Evolutionary conservation across 257 asterid species (phyloP), one percentile per base, ranked within the genome.

Genomic region (Forsythia suspensa): DNA sequence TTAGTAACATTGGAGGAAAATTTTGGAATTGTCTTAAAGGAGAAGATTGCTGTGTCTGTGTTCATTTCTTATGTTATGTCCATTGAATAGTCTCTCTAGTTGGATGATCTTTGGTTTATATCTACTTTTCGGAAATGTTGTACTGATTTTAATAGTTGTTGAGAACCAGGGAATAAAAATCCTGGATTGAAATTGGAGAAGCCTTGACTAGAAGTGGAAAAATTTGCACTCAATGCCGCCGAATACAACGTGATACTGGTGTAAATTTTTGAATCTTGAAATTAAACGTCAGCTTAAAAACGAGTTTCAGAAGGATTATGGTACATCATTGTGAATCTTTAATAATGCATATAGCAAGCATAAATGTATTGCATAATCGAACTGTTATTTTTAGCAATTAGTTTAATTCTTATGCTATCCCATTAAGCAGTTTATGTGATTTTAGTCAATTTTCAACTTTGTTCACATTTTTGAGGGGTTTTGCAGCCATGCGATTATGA

Each of bases 401-500:
- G 12, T 38, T 42, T 69, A 57, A 70, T 44, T 73, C 69, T 71
- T 5, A 13, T 76, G 82, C 70, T 72, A 20, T 36, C 15, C n/a
- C 18, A 51, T 77, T 3, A 3, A 59, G 51, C n/a, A 34, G 16
- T 71, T 44, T 34, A 15, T 29, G 73, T 41, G 36, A 34, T 73
- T 8, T 42, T 41, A 13, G 75, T 43, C 4, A 21, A 72, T 59
- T 39, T 48, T 82, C 51, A 9, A 7, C 51, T 11, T 44, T 16
- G 40, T 51, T 78, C 41, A 40, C 73, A 61, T 57, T 40, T 21
- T 9, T 75, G 37, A 70, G 36, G 34, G 76, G 68, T 80, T 74
- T 44, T 86, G 94, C 94, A 96, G 98, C 77, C 99, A 96, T 72
- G 97, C 99, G 20, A 92, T 96, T 86, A 79, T 96, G 77, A 87